Evolutionary conservation across 2,329 filamentous ascomycete genomes (phyloP), one percentile per base, ranked within the genome.

Genomic region (Chaetomium sp.): DNA sequence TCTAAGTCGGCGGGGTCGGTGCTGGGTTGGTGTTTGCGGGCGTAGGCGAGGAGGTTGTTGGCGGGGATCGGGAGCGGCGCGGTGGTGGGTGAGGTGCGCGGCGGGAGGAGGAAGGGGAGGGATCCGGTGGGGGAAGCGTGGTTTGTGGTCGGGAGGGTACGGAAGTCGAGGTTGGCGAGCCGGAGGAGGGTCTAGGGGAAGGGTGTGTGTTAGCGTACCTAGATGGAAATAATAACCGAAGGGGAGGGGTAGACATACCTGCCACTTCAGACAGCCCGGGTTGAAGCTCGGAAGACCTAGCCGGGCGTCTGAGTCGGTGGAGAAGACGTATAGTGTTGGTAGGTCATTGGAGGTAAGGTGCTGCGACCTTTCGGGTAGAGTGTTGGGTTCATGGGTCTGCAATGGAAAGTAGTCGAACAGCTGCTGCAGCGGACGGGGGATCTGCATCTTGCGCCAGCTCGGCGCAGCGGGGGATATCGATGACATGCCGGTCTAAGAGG

Each of bases 201-300:
- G 16, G 4, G 25, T 42, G 3, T 5, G 9, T 56, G 65, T 60
- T 50, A 63, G 68, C 21, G 55, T 50, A 31, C 45, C n/a, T n/a
- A n/a, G n/a, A 27, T 13, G 51, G 31, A 23, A 53, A 53, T 13
- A 23, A 25, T 25, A 25, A 27, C 25, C 21, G 27, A 27, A 3
- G 33, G 16, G 21, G 58, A 31, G 57, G 19, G 53, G 45, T 29
- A n/a, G 6, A 76, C 86, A 70, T 72, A 94, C 92, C 90, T 98
- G 95, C 93, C 93, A 98, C 81, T 94, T 97, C 73, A 98, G 82
- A 80, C 95, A 99, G 65, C 88, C 87, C 12, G 95, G 95, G 75
- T 98, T 98, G 79, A 90, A 96, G 69, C 92, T 96, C 29, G 93
- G 90, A 33, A 81, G 78, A 4, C 87, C 87, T 47, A 74, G 74